Base-by-base conservation (phyloP, 176 grass and related monocot genomes). In the Puya raimondii region DNA sequence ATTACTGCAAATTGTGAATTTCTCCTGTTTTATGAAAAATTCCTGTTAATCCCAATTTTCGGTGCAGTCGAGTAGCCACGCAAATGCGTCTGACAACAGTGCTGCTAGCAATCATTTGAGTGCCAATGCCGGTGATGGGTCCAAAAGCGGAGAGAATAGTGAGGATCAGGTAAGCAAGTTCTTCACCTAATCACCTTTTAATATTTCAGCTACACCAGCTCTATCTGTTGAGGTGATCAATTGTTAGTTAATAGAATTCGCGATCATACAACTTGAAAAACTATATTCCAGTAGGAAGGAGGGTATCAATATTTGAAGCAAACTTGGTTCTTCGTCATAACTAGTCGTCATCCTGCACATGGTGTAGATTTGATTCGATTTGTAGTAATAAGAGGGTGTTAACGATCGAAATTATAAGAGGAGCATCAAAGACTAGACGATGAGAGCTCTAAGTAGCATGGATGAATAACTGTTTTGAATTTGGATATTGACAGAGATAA, bases 81-180 rank as follows among this genome's bases (percentile, higher is more conserved):
- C 73, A 73, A 91, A 88, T 84, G 90, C 64, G 51, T 93, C 95
- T 0, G 85, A 91, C 50, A 86, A 86, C 67, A 90, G 88, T 74
- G 85, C 71, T 23, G 87, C 78, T 59, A 94, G 82, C 82, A 94
- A 94, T 80, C 83, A 83, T 81, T 50, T 93, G 70, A 99, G 87
- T 80, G 81, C 64, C 48, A 91, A 91, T 73, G 87, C 88, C 84
- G 48, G 81, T 85, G 67, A 83, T 72, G 86, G 84, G 52, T 87
- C 93, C 74, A 86, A 76, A 74, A 86, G 82, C 5, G 72, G 86
- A 11, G 72, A 83, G 12, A 80, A 72, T 66, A 85, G 85, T 88
- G 87, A 88, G 72, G 80, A 53, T 79, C 84, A 91, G 82, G 95
- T 99, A 80, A 86, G 83, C 70, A 12, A 23, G 22, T 20, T n/a